A percentile compares a stretch with the other conserved stretches of the same genome.
Evolutionary conservation across 768 basidiomycete genomes (phyloP).

Genomic region (Lactifluus rugatus): DNA sequence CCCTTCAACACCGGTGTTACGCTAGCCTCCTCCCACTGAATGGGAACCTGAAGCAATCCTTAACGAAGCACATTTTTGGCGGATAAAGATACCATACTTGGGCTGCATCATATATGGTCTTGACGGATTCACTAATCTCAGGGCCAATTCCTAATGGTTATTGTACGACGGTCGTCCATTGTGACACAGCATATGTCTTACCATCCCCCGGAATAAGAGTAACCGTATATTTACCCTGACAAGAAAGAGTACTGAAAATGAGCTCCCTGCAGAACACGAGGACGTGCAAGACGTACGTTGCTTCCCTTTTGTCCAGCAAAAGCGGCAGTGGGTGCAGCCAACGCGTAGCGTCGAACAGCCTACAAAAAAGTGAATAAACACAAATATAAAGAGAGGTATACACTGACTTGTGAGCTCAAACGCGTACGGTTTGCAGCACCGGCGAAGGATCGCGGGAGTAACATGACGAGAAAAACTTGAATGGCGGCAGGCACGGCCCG

Average conservation of each 20-base stretch:
- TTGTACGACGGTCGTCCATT: slow-evolving; percentile 16
- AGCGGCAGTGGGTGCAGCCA: slow-evolving; percentile 71
- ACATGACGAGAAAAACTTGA: slow-evolving; percentile 35
- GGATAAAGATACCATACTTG: slow-evolving; percentile 39
- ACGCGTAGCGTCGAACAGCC: slow-evolving; percentile 57
- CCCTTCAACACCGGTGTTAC: slow-evolving; percentile 89
- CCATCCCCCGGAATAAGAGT: slow-evolving; percentile 97
- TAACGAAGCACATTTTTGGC: background rate
- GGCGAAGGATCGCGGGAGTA: slow-evolving; percentile 47
- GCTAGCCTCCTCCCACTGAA: slow-evolving; percentile 98
- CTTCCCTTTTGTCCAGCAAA: slow-evolving; percentile 85
- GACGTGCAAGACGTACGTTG: slow-evolving; percentile 48
- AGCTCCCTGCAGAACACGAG: background rate
- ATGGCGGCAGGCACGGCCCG: background rate
- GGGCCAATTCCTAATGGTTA: slow-evolving; percentile 79
- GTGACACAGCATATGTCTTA: slow-evolving; percentile 29
- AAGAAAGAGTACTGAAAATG: background rate
- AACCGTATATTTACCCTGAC: slow-evolving; percentile 90
- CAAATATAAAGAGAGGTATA: background rate
- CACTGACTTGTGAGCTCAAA: slow-evolving; percentile 39
- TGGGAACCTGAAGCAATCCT: slow-evolving; percentile 61
- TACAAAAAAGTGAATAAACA: slow-evolving; percentile 24
- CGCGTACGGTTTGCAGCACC: slow-evolving; percentile 45
- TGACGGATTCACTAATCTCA: slow-evolving; percentile 94
- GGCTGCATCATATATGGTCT: slow-evolving; percentile 85